These are phyloP conservation scores for Elsinoe necatrix DNA, from an alignment of 2,329 filamentous ascomycete species.

Conservation along the genomic window DNA sequence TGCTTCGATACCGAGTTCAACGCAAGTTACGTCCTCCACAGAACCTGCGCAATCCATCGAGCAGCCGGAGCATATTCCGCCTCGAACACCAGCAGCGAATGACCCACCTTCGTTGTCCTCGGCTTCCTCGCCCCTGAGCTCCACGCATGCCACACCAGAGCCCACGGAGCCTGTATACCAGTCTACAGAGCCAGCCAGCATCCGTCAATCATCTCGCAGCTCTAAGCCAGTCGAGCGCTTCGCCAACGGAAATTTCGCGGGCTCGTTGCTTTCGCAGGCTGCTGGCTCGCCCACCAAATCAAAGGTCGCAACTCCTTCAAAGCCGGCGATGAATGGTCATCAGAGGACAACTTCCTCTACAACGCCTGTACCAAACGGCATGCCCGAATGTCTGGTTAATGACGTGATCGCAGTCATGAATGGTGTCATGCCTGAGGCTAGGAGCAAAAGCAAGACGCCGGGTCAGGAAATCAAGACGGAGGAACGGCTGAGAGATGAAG, in stretches of 20 bases:
- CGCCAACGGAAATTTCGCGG: not conserved
- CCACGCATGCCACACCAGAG: conserved; percentile 13
- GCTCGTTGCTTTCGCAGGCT: conserved; percentile 13
- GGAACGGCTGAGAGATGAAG: conserved; percentile 22
- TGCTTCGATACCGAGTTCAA: not conserved
- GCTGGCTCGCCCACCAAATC: conserved; percentile 13
- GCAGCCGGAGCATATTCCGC: not conserved
- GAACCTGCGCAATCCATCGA: not conserved
- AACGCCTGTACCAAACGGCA: conserved; percentile 13
- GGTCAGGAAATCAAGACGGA: conserved; percentile 20
- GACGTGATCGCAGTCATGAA: not conserved
- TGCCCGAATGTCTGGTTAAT: not conserved
- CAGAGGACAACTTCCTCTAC: conserved; percentile 11
- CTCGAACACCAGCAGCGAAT: conserved; percentile 6
- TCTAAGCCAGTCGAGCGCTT: conserved; percentile 19
- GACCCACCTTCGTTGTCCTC: conserved; percentile 15
- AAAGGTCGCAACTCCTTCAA: conserved; percentile 9
- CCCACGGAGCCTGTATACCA: not conserved
- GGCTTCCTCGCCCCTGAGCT: conserved; percentile 14
- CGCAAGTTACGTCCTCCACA: not conserved
- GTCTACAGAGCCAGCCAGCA: not conserved
- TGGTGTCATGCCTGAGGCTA: not conserved
- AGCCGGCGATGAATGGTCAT: not conserved
- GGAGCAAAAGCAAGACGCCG: conserved; percentile 26
- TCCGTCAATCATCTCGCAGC: conserved; percentile 19